Base-by-base conservation (phyloP, 331 rosid species). In the Quercus lobata region DNA sequence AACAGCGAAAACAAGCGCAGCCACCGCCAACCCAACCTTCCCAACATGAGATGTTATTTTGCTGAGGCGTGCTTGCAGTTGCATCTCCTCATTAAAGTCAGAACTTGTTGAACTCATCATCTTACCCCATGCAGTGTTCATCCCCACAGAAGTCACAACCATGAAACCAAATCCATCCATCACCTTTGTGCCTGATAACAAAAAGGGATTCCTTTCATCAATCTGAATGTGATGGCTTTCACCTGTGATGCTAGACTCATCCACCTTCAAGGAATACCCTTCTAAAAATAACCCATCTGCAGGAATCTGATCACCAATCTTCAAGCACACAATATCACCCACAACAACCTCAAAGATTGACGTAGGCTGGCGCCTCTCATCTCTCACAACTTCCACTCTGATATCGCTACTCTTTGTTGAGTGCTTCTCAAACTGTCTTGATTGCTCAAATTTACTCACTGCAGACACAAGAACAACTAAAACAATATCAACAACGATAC, bases 91-190 rank as follows among this genome's bases (percentile, higher is more conserved):
- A 8, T 78, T 63, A 7, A 77, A 56, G 27, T 73, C 83, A 3
- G 60, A 8, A 7, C 75, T 73, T 56, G 77, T 74, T 5, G 79
- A 78, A 56, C 89, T 77, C 89, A 83, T 86, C 89, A 83, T 77
- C 78, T 83, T 78, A 0, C 89, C 89, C 84, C 87, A 84, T 2
- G 75, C 58, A 1, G 88, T 84, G 78, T 78, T 81, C 83, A 75
- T 78, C 24, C 85, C 89, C 37, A 86, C 89, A 24, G 87, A 83
- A 21, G 83, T 83, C 10, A 83, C 87, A 29, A 86, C 56, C 89
- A 83, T 83, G n/a, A 72, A 17, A 10, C 89, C 89, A 62, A 69
- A 83, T 15, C 89, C 89, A 72, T 86, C 89, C 0, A 54, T 74
- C 25, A 83, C 87, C 79, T 86, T 86, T 2, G 89, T 86, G 22